Percentiles rank a stretch among this genome's conserved stretches.
Conservation (phyloP, 2,329 filamentous ascomycete species). For the Fusarium keratoplasticum region DNA sequence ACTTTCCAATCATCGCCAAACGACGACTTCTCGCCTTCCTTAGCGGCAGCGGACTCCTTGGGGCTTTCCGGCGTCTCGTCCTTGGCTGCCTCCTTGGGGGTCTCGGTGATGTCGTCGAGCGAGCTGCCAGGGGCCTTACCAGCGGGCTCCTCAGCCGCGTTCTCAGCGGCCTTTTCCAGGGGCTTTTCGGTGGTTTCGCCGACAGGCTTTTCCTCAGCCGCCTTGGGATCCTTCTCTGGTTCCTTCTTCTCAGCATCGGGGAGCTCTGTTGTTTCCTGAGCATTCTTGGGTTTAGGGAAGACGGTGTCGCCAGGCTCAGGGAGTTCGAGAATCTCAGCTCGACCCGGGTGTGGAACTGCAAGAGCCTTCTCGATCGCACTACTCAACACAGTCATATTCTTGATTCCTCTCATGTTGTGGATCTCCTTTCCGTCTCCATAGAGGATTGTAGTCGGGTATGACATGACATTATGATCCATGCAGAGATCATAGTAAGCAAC, state of each 20-base stretch:
- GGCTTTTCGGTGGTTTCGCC: slow-evolving; percentile 34
- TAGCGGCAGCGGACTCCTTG: slow-evolving; percentile 42
- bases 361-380: slow-evolving; percentile 80
- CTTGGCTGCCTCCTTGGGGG: slow-evolving; percentile 39
- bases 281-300: slow-evolving; percentile 44
- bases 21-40: slow-evolving; percentile 37
- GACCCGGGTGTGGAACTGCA: slow-evolving; percentile 82
- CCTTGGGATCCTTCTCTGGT: slow-evolving; percentile 47
- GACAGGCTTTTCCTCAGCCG: slow-evolving; percentile 44
- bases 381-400: slow-evolving; percentile 74
- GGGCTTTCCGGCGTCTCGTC: slow-evolving; percentile 18
- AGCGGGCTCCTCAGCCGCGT: slow-evolving; percentile 30
- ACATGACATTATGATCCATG: slow-evolving; percentile 70
- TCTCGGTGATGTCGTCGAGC: slow-evolving; percentile 41
- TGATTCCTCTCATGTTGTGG: slow-evolving; percentile 73
- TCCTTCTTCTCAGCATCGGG: slow-evolving; percentile 34
- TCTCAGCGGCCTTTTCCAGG: slow-evolving; percentile 20
- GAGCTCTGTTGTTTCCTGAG: slow-evolving; percentile 14
- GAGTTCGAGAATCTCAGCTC: slow-evolving; percentile 74
- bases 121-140: slow-evolving; percentile 31
- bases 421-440: slow-evolving; percentile 81
- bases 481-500: slow-evolving; percentile 85
- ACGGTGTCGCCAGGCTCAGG: slow-evolving; percentile 76
- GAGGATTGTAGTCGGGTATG: slow-evolving; percentile 82
- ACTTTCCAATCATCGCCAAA: slow-evolving; percentile 47